phyloP scores from a whole-genome alignment of 1,284 basidiomycete species.

The Irpex lacteus region DNA sequence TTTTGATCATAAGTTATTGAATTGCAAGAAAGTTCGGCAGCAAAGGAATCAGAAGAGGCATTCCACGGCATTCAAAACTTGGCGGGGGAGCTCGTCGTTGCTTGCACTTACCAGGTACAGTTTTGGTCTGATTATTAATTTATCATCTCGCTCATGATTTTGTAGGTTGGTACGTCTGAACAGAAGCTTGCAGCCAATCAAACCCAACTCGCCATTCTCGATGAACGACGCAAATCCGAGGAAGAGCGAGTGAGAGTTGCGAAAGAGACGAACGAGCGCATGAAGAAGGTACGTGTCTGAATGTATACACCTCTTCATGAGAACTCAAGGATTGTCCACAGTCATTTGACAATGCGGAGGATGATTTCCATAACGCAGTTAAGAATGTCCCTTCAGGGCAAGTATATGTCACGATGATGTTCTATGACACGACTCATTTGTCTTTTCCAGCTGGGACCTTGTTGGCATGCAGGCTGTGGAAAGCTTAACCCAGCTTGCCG shows the following conservation, averaged over 20 bases:
- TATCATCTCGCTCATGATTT: not conserved
- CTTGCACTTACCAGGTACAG: conserved; percentile 1
- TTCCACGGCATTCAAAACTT: not conserved
- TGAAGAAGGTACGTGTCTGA: not conserved
- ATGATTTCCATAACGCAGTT: conserved; percentile 1
- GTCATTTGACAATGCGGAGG: conserved; percentile 1
- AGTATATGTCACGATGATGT: not conserved
- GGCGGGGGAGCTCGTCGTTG: not conserved
- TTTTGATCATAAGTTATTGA: too few species aligned
- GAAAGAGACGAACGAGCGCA: not conserved
- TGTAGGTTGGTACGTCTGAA: not conserved
- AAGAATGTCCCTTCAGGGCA: not conserved
- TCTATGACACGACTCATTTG: not conserved
- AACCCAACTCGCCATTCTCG: not conserved
- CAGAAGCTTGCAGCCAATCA: not conserved
- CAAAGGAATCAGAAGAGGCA: not conserved
- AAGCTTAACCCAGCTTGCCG: not conserved
- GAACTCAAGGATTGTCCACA: not conserved
- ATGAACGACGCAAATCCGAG: not conserved
- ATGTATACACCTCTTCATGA: not conserved
- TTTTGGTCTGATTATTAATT: not conserved
- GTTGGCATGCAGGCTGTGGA: not conserved
- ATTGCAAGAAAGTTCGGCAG: not conserved
- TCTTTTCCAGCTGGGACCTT: not conserved
- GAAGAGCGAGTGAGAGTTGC: not conserved